Percentiles rank a stretch among this genome's conserved stretches.
phyloP scores from a whole-genome alignment of 2,329 filamentous ascomycete species.

The Chaetomium olivaceum region DNA sequence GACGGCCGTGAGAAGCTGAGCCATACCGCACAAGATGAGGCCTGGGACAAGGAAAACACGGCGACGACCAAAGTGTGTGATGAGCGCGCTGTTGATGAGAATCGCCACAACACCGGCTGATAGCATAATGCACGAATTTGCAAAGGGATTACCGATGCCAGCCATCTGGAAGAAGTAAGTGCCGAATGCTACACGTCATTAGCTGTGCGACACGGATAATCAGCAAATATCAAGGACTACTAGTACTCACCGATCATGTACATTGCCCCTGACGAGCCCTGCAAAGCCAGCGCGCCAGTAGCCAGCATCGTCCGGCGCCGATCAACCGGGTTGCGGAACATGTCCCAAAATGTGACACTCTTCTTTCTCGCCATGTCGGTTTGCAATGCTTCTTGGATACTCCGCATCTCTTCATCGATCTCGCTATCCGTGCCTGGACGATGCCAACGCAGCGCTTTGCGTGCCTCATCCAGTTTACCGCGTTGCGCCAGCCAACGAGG shows the following conservation, averaged over 20 bases:
- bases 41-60: constrained; percentile 54
- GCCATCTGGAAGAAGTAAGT: constrained; percentile 64
- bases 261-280: constrained; percentile 57
- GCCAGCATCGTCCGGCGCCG: constrained; percentile 51
- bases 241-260: constrained; percentile 52
- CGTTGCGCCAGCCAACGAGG: constrained; percentile 44
- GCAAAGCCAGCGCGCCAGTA: constrained; percentile 49
- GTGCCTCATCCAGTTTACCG: constrained; percentile 38
- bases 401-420: constrained; percentile 38
- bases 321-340: constrained; percentile 53
- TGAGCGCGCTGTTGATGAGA: constrained; percentile 52
- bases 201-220: background rate
- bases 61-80: constrained; percentile 54
- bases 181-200: constrained; percentile 46
- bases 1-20: constrained; percentile 54
- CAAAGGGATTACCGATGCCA: constrained; percentile 54
- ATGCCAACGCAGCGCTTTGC: constrained; percentile 39
- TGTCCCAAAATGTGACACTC: constrained; percentile 45
- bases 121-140: constrained; percentile 56
- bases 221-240: background rate
- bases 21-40: constrained; percentile 51
- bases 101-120: constrained; percentile 55
- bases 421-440: constrained; percentile 37
- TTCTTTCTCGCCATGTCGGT: constrained; percentile 36
- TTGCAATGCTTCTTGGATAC: constrained; percentile 41